phyloP scores from a whole-genome alignment of 768 basidiomycete species.

The Lentinus brumalis region DNA sequence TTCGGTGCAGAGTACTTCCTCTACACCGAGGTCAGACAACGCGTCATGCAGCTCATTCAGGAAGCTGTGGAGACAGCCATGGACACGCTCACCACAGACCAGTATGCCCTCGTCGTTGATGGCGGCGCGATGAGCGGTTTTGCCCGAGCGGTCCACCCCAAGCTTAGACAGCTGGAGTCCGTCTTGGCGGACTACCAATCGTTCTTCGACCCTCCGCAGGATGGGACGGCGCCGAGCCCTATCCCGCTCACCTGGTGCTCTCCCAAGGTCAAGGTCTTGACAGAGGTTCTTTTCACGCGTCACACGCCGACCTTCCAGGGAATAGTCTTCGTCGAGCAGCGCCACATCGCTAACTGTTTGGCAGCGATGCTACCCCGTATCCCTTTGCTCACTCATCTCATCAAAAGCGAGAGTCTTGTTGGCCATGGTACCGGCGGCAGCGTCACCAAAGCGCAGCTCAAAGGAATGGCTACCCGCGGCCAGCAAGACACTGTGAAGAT shows the following conservation, averaged over 20 bases:
- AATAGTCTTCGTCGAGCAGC: constrained; percentile 87
- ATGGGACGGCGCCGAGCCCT: constrained; percentile 38
- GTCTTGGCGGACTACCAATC: constrained; percentile 49
- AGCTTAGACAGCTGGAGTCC: constrained; percentile 48
- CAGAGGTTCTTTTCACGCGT: constrained; percentile 60
- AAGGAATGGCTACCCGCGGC: constrained; percentile 52
- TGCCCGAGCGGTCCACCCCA: constrained; percentile 32
- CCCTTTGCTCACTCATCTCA: constrained; percentile 54
- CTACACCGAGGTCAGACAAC: constrained; percentile 57
- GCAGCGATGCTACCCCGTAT: constrained; percentile 64
- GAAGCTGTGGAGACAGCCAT: constrained; percentile 28
- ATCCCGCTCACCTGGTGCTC: constrained; percentile 67
- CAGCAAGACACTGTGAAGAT: constrained; percentile 62
- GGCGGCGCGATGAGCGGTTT: not conserved
- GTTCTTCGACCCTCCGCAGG: constrained; percentile 37
- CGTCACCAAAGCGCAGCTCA: constrained; percentile 38
- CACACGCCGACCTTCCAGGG: constrained; percentile 65
- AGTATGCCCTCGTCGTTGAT: not conserved
- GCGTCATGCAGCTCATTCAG: constrained; percentile 43
- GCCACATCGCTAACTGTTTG: constrained; percentile 75
- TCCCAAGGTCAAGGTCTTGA: constrained; percentile 67
- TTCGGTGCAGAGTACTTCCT: constrained; percentile 76
- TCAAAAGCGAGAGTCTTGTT: constrained; percentile 66
- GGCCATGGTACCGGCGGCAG: constrained; percentile 59
- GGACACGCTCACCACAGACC: constrained; percentile 24